Evolutionary conservation across 495 filamentous ascomycete species (phyloP).

Genomic region (Beverwykella pulmonaria): DNA sequence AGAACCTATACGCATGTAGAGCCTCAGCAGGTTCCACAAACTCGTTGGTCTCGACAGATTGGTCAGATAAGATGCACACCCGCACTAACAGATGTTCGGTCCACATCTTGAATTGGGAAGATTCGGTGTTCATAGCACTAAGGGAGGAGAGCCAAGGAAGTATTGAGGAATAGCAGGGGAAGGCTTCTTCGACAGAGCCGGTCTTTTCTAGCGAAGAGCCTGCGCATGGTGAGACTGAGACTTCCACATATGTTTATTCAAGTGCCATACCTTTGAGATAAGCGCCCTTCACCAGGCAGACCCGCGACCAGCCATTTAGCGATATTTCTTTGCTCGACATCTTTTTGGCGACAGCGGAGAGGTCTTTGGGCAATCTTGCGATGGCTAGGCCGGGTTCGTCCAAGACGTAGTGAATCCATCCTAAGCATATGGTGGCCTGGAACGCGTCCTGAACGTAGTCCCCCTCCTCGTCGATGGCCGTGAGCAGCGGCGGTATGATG

Average conservation of each 20-base stretch:
- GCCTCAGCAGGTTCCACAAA: constrained; percentile 50
- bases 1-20: constrained; percentile 62
- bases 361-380: constrained; percentile 62
- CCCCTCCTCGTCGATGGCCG: constrained; percentile 66
- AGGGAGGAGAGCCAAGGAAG: constrained; percentile 60
- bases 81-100: constrained; percentile 73
- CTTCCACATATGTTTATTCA: neutral
- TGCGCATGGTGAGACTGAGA: constrained; percentile 33
- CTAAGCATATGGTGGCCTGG: constrained; percentile 77
- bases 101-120: constrained; percentile 70
- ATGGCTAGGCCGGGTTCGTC: constrained; percentile 66
- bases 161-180: constrained; percentile 64
- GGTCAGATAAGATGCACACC: constrained; percentile 66
- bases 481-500: constrained; percentile 61
- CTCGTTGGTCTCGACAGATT: constrained; percentile 51
- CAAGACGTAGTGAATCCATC: constrained; percentile 78
- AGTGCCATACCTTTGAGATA: constrained; percentile 66
- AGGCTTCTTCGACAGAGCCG: constrained; percentile 57
- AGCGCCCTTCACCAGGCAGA: constrained; percentile 75
- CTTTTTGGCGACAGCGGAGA: constrained; percentile 55
- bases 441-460: constrained; percentile 68
- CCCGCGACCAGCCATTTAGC: constrained; percentile 71
- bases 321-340: constrained; percentile 52
- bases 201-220: constrained; percentile 63
- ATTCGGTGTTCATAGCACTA: constrained; percentile 43